Base-by-base conservation (phyloP, 768 basidiomycete species). In the Suillus ampliporus region DNA sequence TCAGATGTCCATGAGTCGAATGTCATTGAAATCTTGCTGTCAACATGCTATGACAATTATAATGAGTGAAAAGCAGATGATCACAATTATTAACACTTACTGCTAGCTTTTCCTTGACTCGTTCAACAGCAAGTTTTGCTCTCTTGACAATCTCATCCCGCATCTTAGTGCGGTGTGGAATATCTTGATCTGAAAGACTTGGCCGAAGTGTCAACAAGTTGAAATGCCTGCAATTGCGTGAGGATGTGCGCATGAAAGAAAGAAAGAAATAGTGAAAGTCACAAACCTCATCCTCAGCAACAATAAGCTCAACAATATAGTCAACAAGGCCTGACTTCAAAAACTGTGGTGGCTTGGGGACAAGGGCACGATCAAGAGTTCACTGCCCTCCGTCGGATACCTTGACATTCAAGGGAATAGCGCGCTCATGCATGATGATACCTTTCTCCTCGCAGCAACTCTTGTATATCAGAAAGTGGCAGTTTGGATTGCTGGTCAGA, bases 1-100 rank as follows among this genome's bases (percentile, higher is more conserved):
- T 64, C 56, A 1, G 67, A 68, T 41, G 40, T 63, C 65, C 69
- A 60, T 3, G 44, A 50, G 60, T 68, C 62, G 21, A 66, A 62
- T 4, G 61, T 64, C 21, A 60, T 17, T 1, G 47, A 56, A 14
- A 60, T 40, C 23, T 40, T 37, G 43, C 56, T 57, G 37, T 57
- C 56, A 38, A 38, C 14, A 3, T 57, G 56, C 56, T 34, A 57
- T 4, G 37, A 57, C 23, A 26, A 57, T 26, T 5, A 23, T 38
- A 57, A 43, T 40, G 56, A 31, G 43, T 38, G 37, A 34, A 57
- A 41, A 57, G 2, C 35, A 23, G 35, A 57, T 7, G 9, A 40
- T 6, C 23, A 19, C 23, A n/a, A 57, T 28, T 43, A 40, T 47
- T 26, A 46, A 46, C 14, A 40, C 46, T 47, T 15, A 47, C 46